Conservation (phyloP, 352 stramenopile species). For the Phytophthora sansomeana region DNA sequence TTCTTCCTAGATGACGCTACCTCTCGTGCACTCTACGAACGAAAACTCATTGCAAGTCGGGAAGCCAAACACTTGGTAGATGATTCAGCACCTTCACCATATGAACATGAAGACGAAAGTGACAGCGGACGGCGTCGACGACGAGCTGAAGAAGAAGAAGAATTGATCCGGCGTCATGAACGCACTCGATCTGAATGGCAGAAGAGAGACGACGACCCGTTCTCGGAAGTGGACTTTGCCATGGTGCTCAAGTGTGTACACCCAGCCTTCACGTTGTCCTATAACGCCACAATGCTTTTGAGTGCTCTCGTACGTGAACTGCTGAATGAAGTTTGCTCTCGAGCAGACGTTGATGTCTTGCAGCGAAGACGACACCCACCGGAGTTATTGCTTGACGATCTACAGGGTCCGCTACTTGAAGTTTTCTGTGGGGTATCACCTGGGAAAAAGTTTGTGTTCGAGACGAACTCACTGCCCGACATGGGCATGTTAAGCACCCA, state of each 20-base stretch:
- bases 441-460: slow-evolving; percentile 11
- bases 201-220: slow-evolving; percentile 65
- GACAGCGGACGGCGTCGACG: slow-evolving; percentile 10
- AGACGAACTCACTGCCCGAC: slow-evolving; percentile 10
- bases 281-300: slow-evolving; percentile 59
- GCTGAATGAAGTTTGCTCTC: slow-evolving; percentile 57
- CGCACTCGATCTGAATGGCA: slow-evolving; percentile 63
- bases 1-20: slow-evolving; percentile 65
- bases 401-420: slow-evolving; percentile 28
- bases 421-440: slow-evolving; percentile 30
- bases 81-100: background rate
- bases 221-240: slow-evolving; percentile 66
- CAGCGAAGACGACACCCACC: slow-evolving; percentile 37
- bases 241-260: slow-evolving; percentile 70
- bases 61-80: slow-evolving; percentile 53
- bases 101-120: slow-evolving; percentile 16
- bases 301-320: slow-evolving; percentile 61
- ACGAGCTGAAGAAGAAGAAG: slow-evolving; percentile 39
- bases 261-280: slow-evolving; percentile 64
- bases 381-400: slow-evolving; percentile 43
- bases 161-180: slow-evolving; percentile 53
- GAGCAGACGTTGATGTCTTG: slow-evolving; percentile 47
- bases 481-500: slow-evolving; percentile 19
- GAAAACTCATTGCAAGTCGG: slow-evolving; percentile 46
- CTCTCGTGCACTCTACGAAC: slow-evolving; percentile 51